A percentile compares a stretch with the other conserved stretches of the same genome.
phyloP scores from a whole-genome alignment of 768 basidiomycete species.

The Suillus fuscotomentosus region DNA sequence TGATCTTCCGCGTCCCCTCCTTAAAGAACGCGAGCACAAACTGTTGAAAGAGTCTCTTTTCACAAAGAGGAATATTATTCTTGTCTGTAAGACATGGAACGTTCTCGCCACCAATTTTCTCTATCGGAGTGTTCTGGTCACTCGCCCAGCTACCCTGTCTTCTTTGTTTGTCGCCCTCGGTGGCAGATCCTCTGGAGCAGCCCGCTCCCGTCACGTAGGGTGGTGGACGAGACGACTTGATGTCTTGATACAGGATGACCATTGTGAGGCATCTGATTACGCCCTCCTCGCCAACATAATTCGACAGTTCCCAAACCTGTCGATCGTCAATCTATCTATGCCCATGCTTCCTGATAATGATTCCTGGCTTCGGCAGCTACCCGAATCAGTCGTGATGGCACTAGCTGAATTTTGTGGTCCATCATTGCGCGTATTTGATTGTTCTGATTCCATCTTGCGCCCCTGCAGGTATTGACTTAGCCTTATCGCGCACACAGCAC shows the following conservation, averaged over 20 bases:
- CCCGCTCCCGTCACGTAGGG: slow-evolving; percentile 15
- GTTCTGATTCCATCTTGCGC: slow-evolving; percentile 28
- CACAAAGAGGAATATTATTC: slow-evolving; percentile 19
- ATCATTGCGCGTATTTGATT: slow-evolving; percentile 27
- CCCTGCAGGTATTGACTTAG: slow-evolving; percentile 23
- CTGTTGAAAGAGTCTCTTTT: slow-evolving; percentile 20
- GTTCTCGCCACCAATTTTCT: slow-evolving; percentile 20
- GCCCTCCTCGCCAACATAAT: slow-evolving; percentile 21
- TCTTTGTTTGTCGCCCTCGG: slow-evolving; percentile 16
- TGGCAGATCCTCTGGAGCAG: slow-evolving; percentile 7
- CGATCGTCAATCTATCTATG: slow-evolving; percentile 24
- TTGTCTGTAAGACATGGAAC: slow-evolving; percentile 26
- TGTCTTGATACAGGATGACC: slow-evolving; percentile 24
- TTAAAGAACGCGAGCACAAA: slow-evolving; percentile 15
- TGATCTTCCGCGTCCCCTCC: slow-evolving; percentile 20
- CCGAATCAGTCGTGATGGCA: slow-evolving; percentile 17
- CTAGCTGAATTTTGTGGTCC: slow-evolving; percentile 25
- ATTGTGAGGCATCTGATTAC: slow-evolving; percentile 23
- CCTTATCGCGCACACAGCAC: not conserved
- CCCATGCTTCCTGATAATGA: slow-evolving; percentile 23
- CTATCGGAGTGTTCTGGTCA: slow-evolving; percentile 22
- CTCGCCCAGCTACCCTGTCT: slow-evolving; percentile 16
- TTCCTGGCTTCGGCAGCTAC: slow-evolving; percentile 27
- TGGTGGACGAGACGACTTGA: slow-evolving; percentile 29
- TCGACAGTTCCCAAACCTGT: slow-evolving; percentile 25